Evolutionary conservation across 1,284 basidiomycete genomes (phyloP), one percentile per base, ranked within the genome.

Genomic region (Pterula multifida): DNA sequence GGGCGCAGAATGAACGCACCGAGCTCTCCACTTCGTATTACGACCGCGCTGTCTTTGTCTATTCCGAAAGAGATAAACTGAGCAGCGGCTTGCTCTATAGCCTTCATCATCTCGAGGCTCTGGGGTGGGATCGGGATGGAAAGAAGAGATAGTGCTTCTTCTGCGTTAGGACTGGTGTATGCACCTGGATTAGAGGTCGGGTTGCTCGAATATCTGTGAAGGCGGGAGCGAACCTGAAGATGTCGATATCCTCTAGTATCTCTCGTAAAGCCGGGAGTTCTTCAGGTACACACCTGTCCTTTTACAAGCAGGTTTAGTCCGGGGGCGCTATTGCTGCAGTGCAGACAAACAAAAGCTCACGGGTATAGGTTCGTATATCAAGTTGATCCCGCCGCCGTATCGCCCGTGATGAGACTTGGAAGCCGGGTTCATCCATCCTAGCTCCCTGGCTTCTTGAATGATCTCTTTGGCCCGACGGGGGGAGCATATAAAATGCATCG

Each of bases 401-500:
- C 15, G 23, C 15, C 45, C 45, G 6, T 42, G 9, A 22, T n/a
- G 6, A 19, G n/a, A n/a, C n/a, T n/a, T n/a, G 19, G 39, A 17
- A 22, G 9, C n/a, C 4, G 6, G 9, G 39, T 17, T 17, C 21
- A 42, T 9, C 39, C 60, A 71, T 1, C 66, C 58, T 2, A 81
- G 64, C 26, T 67, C 60, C 11, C 70, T 62, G 4, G 85, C 71
- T 61, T 92, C 81, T 47, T 75, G 70, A 55, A 86, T 67, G 49
- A 95, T 85, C 1, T 68, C 68, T 3, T 67, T 62, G 1, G 90
- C 90, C 50, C 93, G 75, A 0, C 71, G 63, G 0, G 88, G 86
- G 3, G 86, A 88, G 62, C 90, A 95, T 15, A 94, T 85, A 56
- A 94, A 90, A 63, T 97, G 93, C 17, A 97, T 62, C 49, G 73